A percentile compares a stretch with the other conserved stretches of the same genome.
Evolutionary conservation across 768 basidiomycete species (phyloP).

Genomic region (Jaapia argillacea): DNA sequence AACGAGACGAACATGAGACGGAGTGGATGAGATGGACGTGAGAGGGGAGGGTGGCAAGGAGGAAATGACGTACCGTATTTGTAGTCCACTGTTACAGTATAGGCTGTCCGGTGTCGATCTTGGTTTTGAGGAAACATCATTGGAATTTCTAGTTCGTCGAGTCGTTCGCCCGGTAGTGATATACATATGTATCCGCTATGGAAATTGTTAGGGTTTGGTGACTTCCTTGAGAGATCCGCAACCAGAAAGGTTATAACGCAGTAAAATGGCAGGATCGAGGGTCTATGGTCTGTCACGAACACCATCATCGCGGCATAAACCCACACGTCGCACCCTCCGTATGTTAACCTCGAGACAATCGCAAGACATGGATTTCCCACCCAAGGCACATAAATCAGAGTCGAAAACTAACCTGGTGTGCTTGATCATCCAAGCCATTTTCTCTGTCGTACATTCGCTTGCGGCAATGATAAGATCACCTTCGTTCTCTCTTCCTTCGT

Average conservation of each 20-base stretch:
- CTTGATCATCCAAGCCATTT: slow-evolving; percentile 99
- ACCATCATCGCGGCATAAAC: too few relatives aligned
- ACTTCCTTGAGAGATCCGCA: too few relatives aligned
- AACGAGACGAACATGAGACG: too few relatives aligned
- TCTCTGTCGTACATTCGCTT: slow-evolving; percentile 76
- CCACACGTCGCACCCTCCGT: too few relatives aligned
- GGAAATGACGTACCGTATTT: slow-evolving; percentile 51
- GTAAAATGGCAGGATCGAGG: too few relatives aligned
- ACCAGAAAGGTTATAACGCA: too few relatives aligned
- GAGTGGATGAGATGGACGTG: neutral
- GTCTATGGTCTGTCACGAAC: neutral
- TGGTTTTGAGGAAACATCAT: slow-evolving; percentile 93
- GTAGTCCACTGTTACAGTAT: slow-evolving; percentile 93
- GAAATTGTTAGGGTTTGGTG: neutral
- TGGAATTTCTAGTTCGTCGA: slow-evolving; percentile 72
- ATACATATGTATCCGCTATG: slow-evolving; percentile 90
- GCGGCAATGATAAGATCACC: slow-evolving; percentile 93
- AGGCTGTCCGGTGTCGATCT: slow-evolving; percentile 88
- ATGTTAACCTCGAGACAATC: too few relatives aligned
- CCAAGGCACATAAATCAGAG: neutral
- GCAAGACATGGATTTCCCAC: too few relatives aligned
- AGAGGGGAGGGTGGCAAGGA: slow-evolving; percentile 1
- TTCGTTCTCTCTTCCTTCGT: slow-evolving; percentile 93
- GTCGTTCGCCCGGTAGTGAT: slow-evolving; percentile 64
- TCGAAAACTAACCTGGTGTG: slow-evolving; percentile 73